Evolutionary conservation across 176 grass and related monocot genomes (phyloP).

Genomic region (Eragrostis curvula): DNA sequence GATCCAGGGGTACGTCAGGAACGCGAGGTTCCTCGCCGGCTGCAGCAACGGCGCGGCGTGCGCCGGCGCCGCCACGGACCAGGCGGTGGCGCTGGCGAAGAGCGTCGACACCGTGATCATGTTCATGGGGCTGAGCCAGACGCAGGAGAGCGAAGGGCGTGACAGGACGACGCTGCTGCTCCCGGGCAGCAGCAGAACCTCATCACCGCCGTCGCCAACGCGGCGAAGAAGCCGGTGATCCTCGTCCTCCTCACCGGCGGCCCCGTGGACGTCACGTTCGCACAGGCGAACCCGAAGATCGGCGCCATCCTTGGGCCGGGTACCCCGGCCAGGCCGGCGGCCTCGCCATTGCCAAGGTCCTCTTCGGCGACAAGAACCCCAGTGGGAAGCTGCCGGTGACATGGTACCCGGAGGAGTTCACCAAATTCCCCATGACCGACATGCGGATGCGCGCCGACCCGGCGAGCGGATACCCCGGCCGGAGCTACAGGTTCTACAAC

Average conservation of each 20-base stretch:
- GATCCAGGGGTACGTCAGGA: conserved; percentile 17
- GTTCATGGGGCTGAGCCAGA: conserved; percentile 33
- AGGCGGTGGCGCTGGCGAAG: neutral
- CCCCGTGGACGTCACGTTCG: conserved; percentile 65
- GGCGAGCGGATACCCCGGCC: conserved; percentile 59
- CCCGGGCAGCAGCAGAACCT: conserved; percentile 9
- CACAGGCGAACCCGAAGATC: conserved; percentile 57
- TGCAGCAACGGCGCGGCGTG: conserved; percentile 40
- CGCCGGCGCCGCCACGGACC: neutral
- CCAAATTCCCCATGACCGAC: conserved; percentile 71
- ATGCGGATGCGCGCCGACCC: conserved; percentile 75
- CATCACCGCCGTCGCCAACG: conserved; percentile 47
- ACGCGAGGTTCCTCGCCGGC: conserved; percentile 46
- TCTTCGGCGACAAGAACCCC: conserved; percentile 79
- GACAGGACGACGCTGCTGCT: neutral
- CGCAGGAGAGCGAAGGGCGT: conserved; percentile 13
- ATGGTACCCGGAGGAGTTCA: conserved; percentile 80
- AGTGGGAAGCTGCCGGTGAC: conserved; percentile 67
- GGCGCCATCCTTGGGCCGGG: conserved; percentile 69
- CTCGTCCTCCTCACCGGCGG: conserved; percentile 73
- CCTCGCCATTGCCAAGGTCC: conserved; percentile 59
- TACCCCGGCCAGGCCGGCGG: conserved; percentile 74
- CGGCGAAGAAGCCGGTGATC: conserved; percentile 60
- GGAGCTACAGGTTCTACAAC: conserved; percentile 81
- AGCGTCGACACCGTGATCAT: neutral